phyloP scores from a whole-genome alignment of 805 yeast species.

The Dipodascopsis uninucleata region DNA sequence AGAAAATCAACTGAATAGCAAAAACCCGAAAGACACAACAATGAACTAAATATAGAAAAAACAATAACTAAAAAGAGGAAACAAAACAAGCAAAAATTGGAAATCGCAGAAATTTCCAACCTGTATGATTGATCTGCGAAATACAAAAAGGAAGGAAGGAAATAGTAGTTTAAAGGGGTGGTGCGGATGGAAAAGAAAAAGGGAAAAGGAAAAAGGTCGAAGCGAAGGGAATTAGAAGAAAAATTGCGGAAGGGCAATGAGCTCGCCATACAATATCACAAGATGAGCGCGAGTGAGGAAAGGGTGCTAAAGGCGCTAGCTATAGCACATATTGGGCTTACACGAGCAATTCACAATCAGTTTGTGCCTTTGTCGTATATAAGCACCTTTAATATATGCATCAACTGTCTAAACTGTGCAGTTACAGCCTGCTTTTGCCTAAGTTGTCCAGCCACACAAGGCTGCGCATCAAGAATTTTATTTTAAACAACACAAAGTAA shows the following conservation, averaged over 20 bases:
- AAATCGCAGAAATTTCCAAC: too few species aligned
- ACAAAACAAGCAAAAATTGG: conserved; percentile 4
- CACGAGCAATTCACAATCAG: too few species aligned
- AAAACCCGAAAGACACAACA: not conserved
- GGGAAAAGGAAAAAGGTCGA: conserved; percentile 3
- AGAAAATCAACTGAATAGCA: not conserved
- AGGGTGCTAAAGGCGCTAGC: conserved; percentile 3
- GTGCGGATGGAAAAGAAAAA: not conserved
- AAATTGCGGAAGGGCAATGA: conserved; percentile 1
- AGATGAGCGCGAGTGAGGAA: conserved; percentile 1
- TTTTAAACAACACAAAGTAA: too few species aligned
- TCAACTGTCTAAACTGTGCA: too few species aligned
- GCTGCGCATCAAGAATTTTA: too few species aligned
- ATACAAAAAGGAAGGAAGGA: not conserved
- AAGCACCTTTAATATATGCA: too few species aligned
- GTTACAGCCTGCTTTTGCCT: too few species aligned
- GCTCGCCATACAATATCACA: not conserved
- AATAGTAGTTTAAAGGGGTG: conserved; percentile 1
- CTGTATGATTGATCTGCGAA: conserved; percentile 2
- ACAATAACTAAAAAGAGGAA: conserved; percentile 7
- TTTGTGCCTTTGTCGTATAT: too few species aligned
- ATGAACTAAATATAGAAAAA: conserved; percentile 5
- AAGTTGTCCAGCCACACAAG: too few species aligned
- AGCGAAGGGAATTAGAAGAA: not conserved
- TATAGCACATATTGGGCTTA: too few species aligned